phyloP scores from a whole-genome alignment of 768 basidiomycete species.

The Vararia minispora region DNA sequence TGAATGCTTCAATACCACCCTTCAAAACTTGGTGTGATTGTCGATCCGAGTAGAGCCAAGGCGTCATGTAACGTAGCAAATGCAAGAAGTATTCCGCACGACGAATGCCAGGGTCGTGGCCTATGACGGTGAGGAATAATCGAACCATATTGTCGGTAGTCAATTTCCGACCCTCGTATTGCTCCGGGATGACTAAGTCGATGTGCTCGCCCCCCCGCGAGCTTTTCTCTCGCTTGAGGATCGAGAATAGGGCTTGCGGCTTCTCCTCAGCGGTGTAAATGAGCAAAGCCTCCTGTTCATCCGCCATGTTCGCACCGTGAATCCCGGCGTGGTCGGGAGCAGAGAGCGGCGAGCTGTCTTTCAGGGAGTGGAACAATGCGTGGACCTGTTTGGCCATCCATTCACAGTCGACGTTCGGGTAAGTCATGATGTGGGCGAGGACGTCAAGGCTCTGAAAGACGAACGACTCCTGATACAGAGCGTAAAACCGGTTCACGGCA shows the following conservation, averaged over 20 bases:
- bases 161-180: constrained; percentile 47
- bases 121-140: constrained; percentile 70
- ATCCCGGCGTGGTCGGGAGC: constrained; percentile 57
- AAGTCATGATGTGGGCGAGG: constrained; percentile 40
- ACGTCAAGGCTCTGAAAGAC: constrained; percentile 64
- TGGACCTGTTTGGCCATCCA: constrained; percentile 49
- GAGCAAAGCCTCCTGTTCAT: constrained; percentile 64
- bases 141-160: constrained; percentile 56
- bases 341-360: constrained; percentile 25
- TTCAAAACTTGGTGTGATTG: constrained; percentile 43
- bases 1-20: constrained; percentile 62
- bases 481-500: constrained; percentile 59
- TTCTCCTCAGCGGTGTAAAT: constrained; percentile 61
- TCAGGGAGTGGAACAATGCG: constrained; percentile 47
- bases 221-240: constrained; percentile 32
- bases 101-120: constrained; percentile 54
- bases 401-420: constrained; percentile 35
- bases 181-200: constrained; percentile 36
- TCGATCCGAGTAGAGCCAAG: constrained; percentile 47
- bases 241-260: constrained; percentile 56
- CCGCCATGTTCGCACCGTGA: constrained; percentile 44
- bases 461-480: constrained; percentile 61
- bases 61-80: constrained; percentile 44
- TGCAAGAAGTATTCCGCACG: constrained; percentile 63
- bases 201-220: constrained; percentile 8